Evolutionary conservation across 768 basidiomycete species (phyloP), one percentile per base, ranked within the genome.

Genomic region (Tulasnella sp.): DNA sequence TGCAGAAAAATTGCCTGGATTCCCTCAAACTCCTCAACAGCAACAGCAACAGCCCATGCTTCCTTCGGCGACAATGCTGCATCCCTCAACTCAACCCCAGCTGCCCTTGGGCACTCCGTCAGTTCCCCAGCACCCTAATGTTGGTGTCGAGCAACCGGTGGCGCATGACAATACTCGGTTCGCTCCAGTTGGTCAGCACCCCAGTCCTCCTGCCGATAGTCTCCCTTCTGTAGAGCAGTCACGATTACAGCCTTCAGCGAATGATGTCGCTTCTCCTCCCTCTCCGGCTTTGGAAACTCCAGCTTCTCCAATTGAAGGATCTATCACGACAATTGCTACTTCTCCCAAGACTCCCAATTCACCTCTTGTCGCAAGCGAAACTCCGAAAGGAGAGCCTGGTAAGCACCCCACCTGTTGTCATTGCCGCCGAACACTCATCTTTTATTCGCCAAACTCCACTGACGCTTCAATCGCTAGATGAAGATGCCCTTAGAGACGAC

Each of bases 321-420:
- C 39, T 20, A 51, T 41, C n/a, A 37, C 49, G 1, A 41, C 29
- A n/a, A 16, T n/a, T 16, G 27, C 28, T 3, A 20, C 5, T 2
- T 51, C 49, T 43, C 49, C 49, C n/a, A 43, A 51, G 19, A 42
- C 49, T 22, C 49, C 49, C 2, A 51, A 43, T 28, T 51, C 49
- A 5, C 49, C 49, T 5, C 16, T 34, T 8, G 19, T 43, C 27
- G 25, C n/a, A 4, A 27, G 28, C 9, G 35, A 41, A 28, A 24
- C 13, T 31, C 39, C 27, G 20, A 16, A 29, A 28, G 22, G 12
- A 13, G 43, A 51, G 19, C 1, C 28, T 29, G 25, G 4, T 16
- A 37, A 51, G 34, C 16, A 4, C 37, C 2, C 37, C 48, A n/a
- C 37, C 48, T 5, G 19, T 19, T n/a, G n/a, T n/a, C n/a, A n/a